These are phyloP conservation scores for Aspergillus kassunensis DNA, from an alignment of 495 filamentous ascomycete genomes.

Conservation along the genomic window DNA sequence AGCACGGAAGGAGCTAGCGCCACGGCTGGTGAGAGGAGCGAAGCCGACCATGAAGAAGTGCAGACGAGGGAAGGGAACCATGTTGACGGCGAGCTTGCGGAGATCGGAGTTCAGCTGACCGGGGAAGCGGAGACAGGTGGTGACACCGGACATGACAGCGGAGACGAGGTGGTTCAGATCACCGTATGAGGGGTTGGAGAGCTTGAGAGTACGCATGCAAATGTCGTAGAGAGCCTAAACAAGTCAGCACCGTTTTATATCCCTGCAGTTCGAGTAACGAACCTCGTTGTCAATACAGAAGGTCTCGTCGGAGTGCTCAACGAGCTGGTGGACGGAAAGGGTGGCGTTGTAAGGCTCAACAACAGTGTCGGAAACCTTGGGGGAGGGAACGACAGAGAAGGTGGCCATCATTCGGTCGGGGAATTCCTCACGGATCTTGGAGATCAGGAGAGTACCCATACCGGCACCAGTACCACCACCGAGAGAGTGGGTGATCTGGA, in stretches of 20 bases:
- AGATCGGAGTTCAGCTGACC: conserved; percentile 99
- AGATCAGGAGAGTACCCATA: conserved; percentile 99
- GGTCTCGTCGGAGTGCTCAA: conserved; percentile 99
- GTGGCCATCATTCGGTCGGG: conserved; percentile 99
- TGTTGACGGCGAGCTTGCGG: conserved; percentile 99
- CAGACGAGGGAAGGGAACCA: conserved; percentile 99
- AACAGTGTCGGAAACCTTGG: conserved; percentile 99
- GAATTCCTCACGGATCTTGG: conserved; percentile 99
- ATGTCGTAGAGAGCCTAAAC: conserved; percentile 94
- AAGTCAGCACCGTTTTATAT: background rate
- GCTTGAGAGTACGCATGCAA: conserved; percentile 99
- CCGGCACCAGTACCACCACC: conserved; percentile 99
- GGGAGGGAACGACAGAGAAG: conserved; percentile 99
- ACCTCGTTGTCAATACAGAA: conserved; percentile 99
- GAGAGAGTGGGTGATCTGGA: conserved; percentile 99
- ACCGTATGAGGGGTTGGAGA: conserved; percentile 96
- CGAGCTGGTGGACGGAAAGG: conserved; percentile 97
- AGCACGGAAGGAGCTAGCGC: conserved; percentile 92
- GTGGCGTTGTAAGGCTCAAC: conserved; percentile 99
- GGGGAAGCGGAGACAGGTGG: conserved; percentile 97
- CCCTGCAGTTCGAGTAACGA: conserved; percentile 15
- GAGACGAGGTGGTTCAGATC: conserved; percentile 99
- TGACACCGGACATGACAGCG: conserved; percentile 99
- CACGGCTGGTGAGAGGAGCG: conserved; percentile 95
- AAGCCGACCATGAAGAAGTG: conserved; percentile 99